A percentile compares a stretch with the other conserved stretches of the same genome.
Evolutionary conservation across 2,329 filamentous ascomycete genomes (phyloP).

Genomic region (Aspergillus aculeatinus): DNA sequence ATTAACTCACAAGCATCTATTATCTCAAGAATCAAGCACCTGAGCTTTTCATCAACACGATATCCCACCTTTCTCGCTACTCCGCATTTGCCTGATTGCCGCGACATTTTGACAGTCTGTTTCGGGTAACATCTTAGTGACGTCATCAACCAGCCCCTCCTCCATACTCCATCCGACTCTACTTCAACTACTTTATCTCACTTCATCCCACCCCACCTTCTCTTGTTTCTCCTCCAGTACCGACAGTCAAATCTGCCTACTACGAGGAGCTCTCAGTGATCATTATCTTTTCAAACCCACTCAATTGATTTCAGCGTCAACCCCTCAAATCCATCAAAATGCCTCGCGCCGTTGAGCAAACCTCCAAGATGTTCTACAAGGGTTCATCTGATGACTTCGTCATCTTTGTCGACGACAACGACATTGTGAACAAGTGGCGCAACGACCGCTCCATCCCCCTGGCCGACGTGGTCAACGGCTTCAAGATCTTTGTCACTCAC

Average conservation of each 20-base stretch:
- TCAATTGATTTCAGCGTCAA: conserved; percentile 2
- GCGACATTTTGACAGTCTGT: not conserved
- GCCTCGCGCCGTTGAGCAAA: conserved; percentile 68
- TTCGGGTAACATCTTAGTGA: conserved; percentile 16
- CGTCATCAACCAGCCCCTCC: conserved; percentile 22
- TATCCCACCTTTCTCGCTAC: too few relatives aligned
- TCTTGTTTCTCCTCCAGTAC: not conserved
- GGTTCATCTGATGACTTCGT: conserved; percentile 69
- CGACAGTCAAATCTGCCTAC: not conserved
- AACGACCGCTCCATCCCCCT: conserved; percentile 75
- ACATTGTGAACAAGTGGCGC: conserved; percentile 78
- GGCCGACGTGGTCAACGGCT: conserved; percentile 79
- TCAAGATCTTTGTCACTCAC: conserved; percentile 87
- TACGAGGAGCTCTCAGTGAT: not conserved
- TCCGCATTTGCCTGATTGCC: not conserved
- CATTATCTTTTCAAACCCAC: not conserved
- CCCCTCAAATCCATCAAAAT: conserved; percentile 44
- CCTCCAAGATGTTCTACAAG: conserved; percentile 84
- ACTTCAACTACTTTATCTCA: not conserved
- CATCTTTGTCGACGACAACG: conserved; percentile 50
- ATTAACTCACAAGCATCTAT: too few relatives aligned
- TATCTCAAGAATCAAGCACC: not conserved
- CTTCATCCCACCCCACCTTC: not conserved
- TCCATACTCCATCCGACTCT: conserved; percentile 4
- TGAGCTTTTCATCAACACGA: not conserved